Percentiles rank a stretch among this genome's conserved stretches.
Conservation (phyloP, 2,329 filamentous ascomycete genomes). For the Trichoderma breve region DNA sequence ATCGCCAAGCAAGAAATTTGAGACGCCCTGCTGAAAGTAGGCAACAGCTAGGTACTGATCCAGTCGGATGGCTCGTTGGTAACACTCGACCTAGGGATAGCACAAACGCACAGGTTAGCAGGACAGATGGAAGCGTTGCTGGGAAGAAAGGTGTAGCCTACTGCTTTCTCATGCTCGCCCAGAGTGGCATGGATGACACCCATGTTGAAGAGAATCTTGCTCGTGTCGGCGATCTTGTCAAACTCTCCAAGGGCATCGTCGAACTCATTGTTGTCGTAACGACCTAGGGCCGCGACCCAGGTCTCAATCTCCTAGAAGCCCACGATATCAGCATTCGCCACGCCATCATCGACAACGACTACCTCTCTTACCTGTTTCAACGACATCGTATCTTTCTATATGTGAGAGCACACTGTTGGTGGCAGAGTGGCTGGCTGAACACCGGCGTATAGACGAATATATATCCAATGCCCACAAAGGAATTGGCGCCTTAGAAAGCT, state of each 20-base stretch:
- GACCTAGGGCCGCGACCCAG: constrained; percentile 86
- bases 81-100: constrained; percentile 75
- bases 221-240: constrained; percentile 85
- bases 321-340: not conserved
- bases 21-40: constrained; percentile 97
- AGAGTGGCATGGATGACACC: constrained; percentile 96
- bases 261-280: constrained; percentile 97
- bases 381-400: constrained; percentile 45
- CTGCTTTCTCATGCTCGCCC: constrained; percentile 92
- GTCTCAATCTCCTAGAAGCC: constrained; percentile 86
- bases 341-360: not conserved
- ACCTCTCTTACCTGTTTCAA: constrained; percentile 55
- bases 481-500: constrained; percentile 4
- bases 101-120: constrained; percentile 11
- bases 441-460: not conserved
- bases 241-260: constrained; percentile 84
- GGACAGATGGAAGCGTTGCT: not conserved
- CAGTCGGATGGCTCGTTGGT: constrained; percentile 83
- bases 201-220: constrained; percentile 98
- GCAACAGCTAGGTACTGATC: constrained; percentile 96
- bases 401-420: not conserved
- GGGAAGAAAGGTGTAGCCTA: constrained; percentile 48
- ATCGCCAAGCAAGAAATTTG: constrained; percentile 94
- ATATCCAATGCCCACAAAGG: constrained; percentile 1
- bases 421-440: not conserved